Evolutionary conservation across 495 filamentous ascomycete genomes (phyloP).

Genomic region (Neurospora sp.): DNA sequence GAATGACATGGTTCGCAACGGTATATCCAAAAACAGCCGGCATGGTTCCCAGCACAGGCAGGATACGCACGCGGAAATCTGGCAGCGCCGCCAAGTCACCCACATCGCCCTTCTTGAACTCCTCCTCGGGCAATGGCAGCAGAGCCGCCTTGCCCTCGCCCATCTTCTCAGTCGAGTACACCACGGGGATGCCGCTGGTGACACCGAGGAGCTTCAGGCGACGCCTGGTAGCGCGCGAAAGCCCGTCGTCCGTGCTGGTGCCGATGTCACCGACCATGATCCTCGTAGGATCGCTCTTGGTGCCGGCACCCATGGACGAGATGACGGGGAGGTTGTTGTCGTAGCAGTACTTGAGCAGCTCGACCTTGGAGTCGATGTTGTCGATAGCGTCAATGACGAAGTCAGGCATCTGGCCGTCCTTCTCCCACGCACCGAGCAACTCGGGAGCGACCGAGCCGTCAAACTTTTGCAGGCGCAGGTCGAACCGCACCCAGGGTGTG

Average conservation of each 20-base stretch:
- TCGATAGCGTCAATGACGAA: conserved; percentile 97
- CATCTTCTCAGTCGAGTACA: conserved; percentile 88
- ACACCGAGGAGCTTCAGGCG: conserved; percentile 71
- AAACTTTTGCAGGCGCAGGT: conserved; percentile 80
- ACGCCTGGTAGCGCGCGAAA: conserved; percentile 75
- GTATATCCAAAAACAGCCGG: conserved; percentile 90
- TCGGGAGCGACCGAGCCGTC: conserved; percentile 49
- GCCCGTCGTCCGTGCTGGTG: conserved; percentile 75
- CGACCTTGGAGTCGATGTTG: conserved; percentile 95
- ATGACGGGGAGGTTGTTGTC: conserved; percentile 67
- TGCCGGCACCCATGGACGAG: conserved; percentile 93
- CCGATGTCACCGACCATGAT: conserved; percentile 90
- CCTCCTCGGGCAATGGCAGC: conserved; percentile 77
- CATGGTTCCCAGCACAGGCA: conserved; percentile 95
- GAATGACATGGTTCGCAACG: conserved; percentile 82
- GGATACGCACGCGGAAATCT: conserved; percentile 85
- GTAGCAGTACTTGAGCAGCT: conserved; percentile 79
- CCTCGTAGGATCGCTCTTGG: conserved; percentile 93
- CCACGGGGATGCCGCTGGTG: conserved; percentile 74
- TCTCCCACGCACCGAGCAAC: conserved; percentile 53
- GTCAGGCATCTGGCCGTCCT: conserved; percentile 54
- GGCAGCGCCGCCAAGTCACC: conserved; percentile 79
- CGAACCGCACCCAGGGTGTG: conserved; percentile 83
- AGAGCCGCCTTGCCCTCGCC: conserved; percentile 86
- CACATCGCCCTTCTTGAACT: conserved; percentile 79